phyloP scores from a whole-genome alignment of 2,329 filamentous ascomycete species.

The Aureobasidium subglaciale region DNA sequence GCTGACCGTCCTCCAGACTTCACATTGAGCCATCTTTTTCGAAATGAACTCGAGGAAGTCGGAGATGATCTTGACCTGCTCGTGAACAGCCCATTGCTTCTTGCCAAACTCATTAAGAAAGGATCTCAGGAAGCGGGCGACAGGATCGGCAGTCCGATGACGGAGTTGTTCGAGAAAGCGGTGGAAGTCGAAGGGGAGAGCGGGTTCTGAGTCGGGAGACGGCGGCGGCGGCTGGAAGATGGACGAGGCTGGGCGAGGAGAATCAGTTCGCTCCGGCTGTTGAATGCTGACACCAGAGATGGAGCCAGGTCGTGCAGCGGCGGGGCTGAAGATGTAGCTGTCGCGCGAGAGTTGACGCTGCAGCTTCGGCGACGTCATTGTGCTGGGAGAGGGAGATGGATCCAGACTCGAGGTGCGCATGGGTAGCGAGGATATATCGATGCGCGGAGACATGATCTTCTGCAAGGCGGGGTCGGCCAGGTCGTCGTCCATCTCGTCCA shows the following conservation, averaged over 20 bases:
- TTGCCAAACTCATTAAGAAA: conserved; percentile 94
- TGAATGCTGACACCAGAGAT: conserved; percentile 21
- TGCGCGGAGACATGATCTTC: conserved; percentile 84
- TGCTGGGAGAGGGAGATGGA: conserved; percentile 33
- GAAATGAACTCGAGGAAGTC: conserved; percentile 95
- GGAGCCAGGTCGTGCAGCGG: conserved; percentile 21
- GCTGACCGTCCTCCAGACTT: conserved; percentile 92
- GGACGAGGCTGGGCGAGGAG: conserved; percentile 19
- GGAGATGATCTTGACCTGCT: conserved; percentile 97
- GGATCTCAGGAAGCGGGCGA: conserved; percentile 89
- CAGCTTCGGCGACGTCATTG: not conserved
- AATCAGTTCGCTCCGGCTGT: conserved; percentile 23
- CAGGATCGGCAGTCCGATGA: conserved; percentile 95
- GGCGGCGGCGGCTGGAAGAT: conserved; percentile 54
- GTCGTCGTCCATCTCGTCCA: conserved; percentile 85
- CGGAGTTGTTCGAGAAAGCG: conserved; percentile 91
- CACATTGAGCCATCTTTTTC: conserved; percentile 96
- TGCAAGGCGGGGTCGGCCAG: conserved; percentile 54
- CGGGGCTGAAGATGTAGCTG: conserved; percentile 17
- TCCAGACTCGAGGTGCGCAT: conserved; percentile 83
- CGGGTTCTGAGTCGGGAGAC: conserved; percentile 59
- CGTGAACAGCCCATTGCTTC: conserved; percentile 98
- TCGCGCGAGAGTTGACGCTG: conserved; percentile 17
- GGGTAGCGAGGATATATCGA: conserved; percentile 79
- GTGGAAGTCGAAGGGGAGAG: conserved; percentile 93